Evolutionary conservation across 495 filamentous ascomycete species (phyloP), one percentile per base, ranked within the genome.

Genomic region (Diplogelasinospora grovesii): DNA sequence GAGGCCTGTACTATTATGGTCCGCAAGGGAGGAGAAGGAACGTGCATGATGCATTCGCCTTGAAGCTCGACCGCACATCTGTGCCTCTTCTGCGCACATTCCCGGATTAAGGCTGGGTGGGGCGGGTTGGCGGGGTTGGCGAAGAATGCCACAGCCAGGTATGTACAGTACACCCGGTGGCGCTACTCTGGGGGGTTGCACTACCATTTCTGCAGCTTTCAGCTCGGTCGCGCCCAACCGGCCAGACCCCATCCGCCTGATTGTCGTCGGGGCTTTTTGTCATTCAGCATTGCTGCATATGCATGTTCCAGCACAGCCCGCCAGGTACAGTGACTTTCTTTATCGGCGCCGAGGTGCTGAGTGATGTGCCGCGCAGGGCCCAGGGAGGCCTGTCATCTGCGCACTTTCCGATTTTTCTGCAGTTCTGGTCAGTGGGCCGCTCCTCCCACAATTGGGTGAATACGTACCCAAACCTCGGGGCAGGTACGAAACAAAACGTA

Each of bases 261-360:
- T 48, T 28, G 18, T 32, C 42, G 26, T 52, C 45, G 53, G 56
- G n/a, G 30, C 41, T 55, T 59, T 54, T 53, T 44, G 46, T 52
- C 46, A 50, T 53, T 50, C 50, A 54, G 50, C 45, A 54, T 50
- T 49, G 50, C n/a, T 47, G 53, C 60, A 61, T 67, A 64, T 69
- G 64, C 65, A 69, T 43, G 60, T 60, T 50, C 46, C 52, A 59
- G 61, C 66, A 68, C 65, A 67, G 66, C 65, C 66, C 54, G 45
- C 60, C 32, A 28, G 38, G 44, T 40, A 43, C 34, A 36, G 30
- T 29, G 31, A 22, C 45, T 22, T 24, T 13, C 3, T 20, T 26
- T 20, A 11, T 22, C 41, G 24, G 41, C 40, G 40, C 23, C 41
- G 32, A 43, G n/a, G 28, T 28, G 10, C 33, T 33, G 11, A 16